phyloP scores from a whole-genome alignment of 441 rosid genomes.

The Jatropha podagrica region DNA sequence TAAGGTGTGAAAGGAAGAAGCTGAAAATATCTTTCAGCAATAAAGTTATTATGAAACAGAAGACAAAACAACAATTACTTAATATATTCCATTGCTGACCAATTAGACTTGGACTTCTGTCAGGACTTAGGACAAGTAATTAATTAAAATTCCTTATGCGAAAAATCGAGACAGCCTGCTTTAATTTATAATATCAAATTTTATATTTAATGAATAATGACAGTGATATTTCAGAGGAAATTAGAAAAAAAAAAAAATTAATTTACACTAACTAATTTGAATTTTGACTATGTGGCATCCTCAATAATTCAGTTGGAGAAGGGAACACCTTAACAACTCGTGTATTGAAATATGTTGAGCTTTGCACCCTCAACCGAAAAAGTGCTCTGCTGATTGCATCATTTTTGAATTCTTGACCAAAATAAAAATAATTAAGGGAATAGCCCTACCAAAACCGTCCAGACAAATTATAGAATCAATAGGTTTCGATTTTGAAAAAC shows the following conservation, averaged over 20 bases:
- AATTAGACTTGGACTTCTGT: neutral
- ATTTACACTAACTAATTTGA: too few species aligned
- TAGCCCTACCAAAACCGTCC: too few species aligned
- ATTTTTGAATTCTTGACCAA: neutral
- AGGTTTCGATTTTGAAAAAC: too few species aligned
- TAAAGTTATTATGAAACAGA: neutral
- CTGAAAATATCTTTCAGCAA: neutral
- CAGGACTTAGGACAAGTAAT: neutral
- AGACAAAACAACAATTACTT: neutral
- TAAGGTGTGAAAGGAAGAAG: conserved; percentile 15
- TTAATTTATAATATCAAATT: neutral
- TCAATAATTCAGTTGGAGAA: neutral
- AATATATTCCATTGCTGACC: neutral
- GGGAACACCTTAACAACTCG: neutral
- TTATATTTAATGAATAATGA: neutral
- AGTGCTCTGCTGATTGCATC: conserved; percentile 1
- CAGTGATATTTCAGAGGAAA: neutral
- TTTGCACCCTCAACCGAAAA: neutral
- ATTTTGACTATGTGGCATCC: too few species aligned
- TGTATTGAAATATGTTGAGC: neutral
- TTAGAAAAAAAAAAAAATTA: too few species aligned
- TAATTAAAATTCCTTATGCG: neutral
- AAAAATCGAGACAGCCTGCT: neutral
- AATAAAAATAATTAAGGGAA: too few species aligned
- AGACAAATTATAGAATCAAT: too few species aligned